Evolutionary conservation across 768 basidiomycete species (phyloP).

Genomic region (Fibroporia radiculosa): DNA sequence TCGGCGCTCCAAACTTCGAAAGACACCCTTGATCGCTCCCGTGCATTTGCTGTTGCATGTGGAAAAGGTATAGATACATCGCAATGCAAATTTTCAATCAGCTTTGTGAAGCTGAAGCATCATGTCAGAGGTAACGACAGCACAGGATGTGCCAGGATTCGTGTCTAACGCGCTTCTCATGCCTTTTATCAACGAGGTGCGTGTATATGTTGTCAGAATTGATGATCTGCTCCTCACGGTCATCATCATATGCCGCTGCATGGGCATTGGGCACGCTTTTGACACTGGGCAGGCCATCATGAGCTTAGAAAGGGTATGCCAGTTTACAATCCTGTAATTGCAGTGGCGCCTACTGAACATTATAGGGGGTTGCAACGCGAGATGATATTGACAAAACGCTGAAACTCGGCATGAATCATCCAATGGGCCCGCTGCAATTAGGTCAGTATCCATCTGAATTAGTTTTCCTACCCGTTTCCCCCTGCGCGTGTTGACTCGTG

Average conservation of each 20-base stretch:
- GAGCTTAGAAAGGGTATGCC: conserved; percentile 70
- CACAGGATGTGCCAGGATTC: conserved; percentile 90
- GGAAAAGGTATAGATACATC: conserved; percentile 88
- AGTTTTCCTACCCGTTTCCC: background rate
- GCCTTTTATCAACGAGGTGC: conserved; percentile 94
- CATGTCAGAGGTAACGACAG: conserved; percentile 75
- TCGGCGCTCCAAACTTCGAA: conserved; percentile 85
- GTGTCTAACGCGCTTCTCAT: conserved; percentile 93
- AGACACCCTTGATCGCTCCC: conserved; percentile 67
- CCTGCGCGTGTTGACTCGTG: background rate
- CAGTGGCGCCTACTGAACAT: background rate
- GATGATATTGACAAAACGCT: conserved; percentile 96
- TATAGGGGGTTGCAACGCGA: conserved; percentile 81
- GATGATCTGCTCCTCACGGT: background rate
- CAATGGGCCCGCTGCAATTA: conserved; percentile 90
- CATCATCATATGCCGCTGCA: too few relatives aligned
- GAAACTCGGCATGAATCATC: conserved; percentile 88
- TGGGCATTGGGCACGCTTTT: too few relatives aligned
- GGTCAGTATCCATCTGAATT: conserved; percentile 34
- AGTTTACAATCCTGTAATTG: background rate
- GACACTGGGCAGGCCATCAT: conserved; percentile 65
- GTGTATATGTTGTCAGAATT: conserved; percentile 5
- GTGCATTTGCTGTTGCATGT: conserved; percentile 78
- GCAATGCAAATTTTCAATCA: too few relatives aligned
- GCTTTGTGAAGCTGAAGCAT: background rate